Conservation (phyloP, 2,329 filamentous ascomycete species). For the Chaetomium olivaceum region DNA sequence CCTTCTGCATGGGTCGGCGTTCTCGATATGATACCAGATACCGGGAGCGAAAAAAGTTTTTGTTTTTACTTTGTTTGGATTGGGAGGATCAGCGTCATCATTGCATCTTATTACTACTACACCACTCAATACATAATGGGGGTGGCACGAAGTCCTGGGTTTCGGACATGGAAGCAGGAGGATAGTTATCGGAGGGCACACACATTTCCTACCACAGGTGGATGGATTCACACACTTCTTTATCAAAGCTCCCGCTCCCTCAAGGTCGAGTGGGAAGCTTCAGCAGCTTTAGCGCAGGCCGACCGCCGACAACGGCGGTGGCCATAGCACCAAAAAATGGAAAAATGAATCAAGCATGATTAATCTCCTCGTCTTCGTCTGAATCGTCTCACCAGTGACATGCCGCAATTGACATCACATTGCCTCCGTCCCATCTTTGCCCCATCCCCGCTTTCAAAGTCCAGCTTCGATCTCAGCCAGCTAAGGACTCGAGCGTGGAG, state of each 20-base stretch:
- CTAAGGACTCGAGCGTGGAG: conserved; percentile 2
- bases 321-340: background rate
- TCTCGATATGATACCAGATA: conserved; percentile 33
- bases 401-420: conserved; percentile 6
- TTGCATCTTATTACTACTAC: conserved; percentile 21
- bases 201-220: background rate
- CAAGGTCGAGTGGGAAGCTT: conserved; percentile 17
- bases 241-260: conserved; percentile 18
- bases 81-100: conserved; percentile 21
- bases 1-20: conserved; percentile 36
- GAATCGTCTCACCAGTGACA: background rate
- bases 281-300: background rate
- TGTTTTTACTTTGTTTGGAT: conserved; percentile 12
- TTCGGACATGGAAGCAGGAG: background rate
- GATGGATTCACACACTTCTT: conserved; percentile 1
- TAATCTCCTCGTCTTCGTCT: background rate
- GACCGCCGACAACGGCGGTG: background rate
- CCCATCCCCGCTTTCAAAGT: background rate
- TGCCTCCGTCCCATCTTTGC: background rate
- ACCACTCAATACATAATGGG: conserved; percentile 26
- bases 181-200: conserved; percentile 9
- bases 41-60: conserved; percentile 17
- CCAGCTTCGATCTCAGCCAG: background rate
- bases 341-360: conserved; percentile 1
- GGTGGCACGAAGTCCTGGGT: background rate